These are phyloP conservation scores for Saccharomycopsis oosterbeekiorum DNA, from an alignment of 805 yeast species.

Conservation along the genomic window DNA sequence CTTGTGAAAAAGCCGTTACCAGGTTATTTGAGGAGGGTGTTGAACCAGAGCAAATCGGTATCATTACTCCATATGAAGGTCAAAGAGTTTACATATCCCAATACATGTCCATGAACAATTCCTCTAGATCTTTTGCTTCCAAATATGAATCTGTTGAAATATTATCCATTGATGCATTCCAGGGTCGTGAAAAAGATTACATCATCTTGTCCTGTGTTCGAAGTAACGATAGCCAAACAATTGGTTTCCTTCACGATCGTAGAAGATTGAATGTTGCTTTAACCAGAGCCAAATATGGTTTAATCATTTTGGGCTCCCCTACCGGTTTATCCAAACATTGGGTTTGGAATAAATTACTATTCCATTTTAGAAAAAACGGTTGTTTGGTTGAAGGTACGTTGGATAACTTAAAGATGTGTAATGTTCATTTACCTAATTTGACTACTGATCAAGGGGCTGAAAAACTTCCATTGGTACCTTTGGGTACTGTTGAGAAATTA, in stretches of 20 bases:
- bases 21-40: slow-evolving; percentile 69
- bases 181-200: slow-evolving; percentile 66
- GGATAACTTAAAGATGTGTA: slow-evolving; percentile 55
- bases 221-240: slow-evolving; percentile 60
- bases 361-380: slow-evolving; percentile 74
- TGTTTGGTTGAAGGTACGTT: slow-evolving; percentile 86
- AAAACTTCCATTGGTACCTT: neutral
- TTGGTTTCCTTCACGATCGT: slow-evolving; percentile 80
- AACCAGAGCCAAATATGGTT: slow-evolving; percentile 79
- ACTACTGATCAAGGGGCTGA: neutral
- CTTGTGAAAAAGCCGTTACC: slow-evolving; percentile 70
- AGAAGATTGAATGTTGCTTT: slow-evolving; percentile 83
- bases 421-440: slow-evolving; percentile 5
- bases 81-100: slow-evolving; percentile 76
- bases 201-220: slow-evolving; percentile 58
- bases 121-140: slow-evolving; percentile 37
- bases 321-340: slow-evolving; percentile 57
- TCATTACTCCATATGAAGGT: slow-evolving; percentile 91
- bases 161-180: slow-evolving; percentile 72
- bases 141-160: slow-evolving; percentile 66
- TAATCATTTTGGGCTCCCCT: slow-evolving; percentile 78
- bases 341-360: slow-evolving; percentile 69
- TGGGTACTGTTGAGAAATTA: neutral
- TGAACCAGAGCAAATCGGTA: slow-evolving; percentile 74
- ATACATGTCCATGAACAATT: slow-evolving; percentile 65